Evolutionary conservation across 352 stramenopile genomes (phyloP).

Genomic region (Phytophthora meadii): DNA sequence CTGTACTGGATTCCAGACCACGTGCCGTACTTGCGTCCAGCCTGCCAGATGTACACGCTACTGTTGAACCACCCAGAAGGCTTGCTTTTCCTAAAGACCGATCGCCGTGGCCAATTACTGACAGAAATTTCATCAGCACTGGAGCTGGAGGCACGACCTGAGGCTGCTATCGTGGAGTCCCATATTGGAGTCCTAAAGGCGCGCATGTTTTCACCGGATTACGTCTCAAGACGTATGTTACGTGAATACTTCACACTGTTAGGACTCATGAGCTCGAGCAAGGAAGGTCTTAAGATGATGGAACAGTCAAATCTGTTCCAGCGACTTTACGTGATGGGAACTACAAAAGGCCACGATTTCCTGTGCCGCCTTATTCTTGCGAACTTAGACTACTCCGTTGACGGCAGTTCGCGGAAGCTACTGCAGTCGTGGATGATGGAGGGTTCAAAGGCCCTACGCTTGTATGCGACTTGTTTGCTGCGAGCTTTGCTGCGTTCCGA

Average conservation of each 20-base stretch:
- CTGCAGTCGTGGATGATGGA: slow-evolving; percentile 90
- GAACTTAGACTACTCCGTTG: slow-evolving; percentile 90
- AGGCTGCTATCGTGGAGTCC: slow-evolving; percentile 89
- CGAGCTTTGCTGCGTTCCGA: slow-evolving; percentile 83
- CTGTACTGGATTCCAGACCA: slow-evolving; percentile 92
- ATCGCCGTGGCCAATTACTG: slow-evolving; percentile 82
- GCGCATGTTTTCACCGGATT: slow-evolving; percentile 90
- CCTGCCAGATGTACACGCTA: slow-evolving; percentile 92
- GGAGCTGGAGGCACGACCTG: slow-evolving; percentile 83
- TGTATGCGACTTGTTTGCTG: slow-evolving; percentile 88
- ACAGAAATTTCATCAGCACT: slow-evolving; percentile 87
- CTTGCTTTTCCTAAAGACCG: slow-evolving; percentile 88
- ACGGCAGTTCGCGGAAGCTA: slow-evolving; percentile 87
- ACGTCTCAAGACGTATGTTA: slow-evolving; percentile 86
- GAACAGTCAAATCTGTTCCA: slow-evolving; percentile 92
- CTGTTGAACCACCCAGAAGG: slow-evolving; percentile 89
- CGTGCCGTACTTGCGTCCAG: slow-evolving; percentile 85
- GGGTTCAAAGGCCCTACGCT: slow-evolving; percentile 81
- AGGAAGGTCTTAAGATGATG: slow-evolving; percentile 92
- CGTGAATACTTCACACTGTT: slow-evolving; percentile 91
- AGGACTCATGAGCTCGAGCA: slow-evolving; percentile 90
- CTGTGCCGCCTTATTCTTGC: slow-evolving; percentile 88
- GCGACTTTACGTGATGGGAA: slow-evolving; percentile 87
- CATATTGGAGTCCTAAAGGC: slow-evolving; percentile 89
- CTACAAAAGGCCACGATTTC: slow-evolving; percentile 89